A percentile compares a stretch with the other conserved stretches of the same genome.
Conservation (phyloP, 2,329 filamentous ascomycete species). For the Fusarium hainanense region DNA sequence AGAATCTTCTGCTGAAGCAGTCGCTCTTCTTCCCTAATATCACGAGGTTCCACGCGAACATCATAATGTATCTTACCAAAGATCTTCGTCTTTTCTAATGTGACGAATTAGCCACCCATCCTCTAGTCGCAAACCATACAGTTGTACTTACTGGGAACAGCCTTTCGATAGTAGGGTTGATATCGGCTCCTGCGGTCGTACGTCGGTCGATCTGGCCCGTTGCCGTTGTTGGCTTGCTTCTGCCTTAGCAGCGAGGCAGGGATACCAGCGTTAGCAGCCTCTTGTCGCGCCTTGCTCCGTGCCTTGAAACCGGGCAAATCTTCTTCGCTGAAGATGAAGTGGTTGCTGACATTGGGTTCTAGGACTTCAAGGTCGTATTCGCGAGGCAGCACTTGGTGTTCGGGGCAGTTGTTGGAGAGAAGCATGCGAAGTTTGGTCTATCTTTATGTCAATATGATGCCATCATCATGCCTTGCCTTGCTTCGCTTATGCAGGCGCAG, state of each 20-base stretch:
- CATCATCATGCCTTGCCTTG: not conserved
- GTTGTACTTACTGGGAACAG: slow-evolving; percentile 75
- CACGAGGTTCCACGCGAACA: slow-evolving; percentile 77
- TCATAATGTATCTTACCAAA: slow-evolving; percentile 80
- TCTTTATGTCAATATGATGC: slow-evolving; percentile 13
- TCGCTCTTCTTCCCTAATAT: slow-evolving; percentile 75
- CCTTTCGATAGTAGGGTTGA: slow-evolving; percentile 73
- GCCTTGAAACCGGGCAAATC: slow-evolving; percentile 73
- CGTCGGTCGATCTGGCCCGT: slow-evolving; percentile 57
- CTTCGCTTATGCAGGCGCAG: not conserved
- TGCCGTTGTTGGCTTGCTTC: slow-evolving; percentile 42
- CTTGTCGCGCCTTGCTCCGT: slow-evolving; percentile 64
- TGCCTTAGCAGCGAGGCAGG: slow-evolving; percentile 65
- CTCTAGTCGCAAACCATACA: not conserved
- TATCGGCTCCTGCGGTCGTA: slow-evolving; percentile 58
- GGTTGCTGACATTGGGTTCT: slow-evolving; percentile 76
- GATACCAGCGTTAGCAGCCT: slow-evolving; percentile 68
- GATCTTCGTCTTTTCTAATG: slow-evolving; percentile 79
- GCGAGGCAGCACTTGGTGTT: slow-evolving; percentile 82
- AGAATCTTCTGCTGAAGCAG: slow-evolving; percentile 69
- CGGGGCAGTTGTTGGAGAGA: slow-evolving; percentile 70
- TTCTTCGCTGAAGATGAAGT: slow-evolving; percentile 93
- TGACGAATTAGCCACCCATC: slow-evolving; percentile 36
- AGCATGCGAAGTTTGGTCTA: slow-evolving; percentile 68
- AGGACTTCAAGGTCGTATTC: slow-evolving; percentile 85